These are phyloP conservation scores for Termitomyces sp. DNA, from an alignment of 768 basidiomycete genomes.

Conservation along the genomic window DNA sequence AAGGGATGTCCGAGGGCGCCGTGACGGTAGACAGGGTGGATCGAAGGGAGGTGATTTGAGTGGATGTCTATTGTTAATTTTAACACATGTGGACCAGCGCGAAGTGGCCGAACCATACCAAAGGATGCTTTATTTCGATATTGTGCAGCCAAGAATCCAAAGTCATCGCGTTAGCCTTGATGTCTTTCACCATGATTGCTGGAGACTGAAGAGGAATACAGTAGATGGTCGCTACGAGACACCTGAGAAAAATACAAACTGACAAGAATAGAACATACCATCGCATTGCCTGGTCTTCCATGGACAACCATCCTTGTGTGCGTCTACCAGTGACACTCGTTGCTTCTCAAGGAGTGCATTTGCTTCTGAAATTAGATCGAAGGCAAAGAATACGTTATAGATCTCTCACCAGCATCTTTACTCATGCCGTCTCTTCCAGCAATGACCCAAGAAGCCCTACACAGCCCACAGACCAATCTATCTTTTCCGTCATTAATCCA, in stretches of 20 bases:
- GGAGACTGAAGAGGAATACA: conserved; percentile 73
- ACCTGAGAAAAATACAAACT: not conserved
- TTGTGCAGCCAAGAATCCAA: conserved; percentile 54
- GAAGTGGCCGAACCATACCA: conserved; percentile 44
- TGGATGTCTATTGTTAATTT: conserved; percentile 42
- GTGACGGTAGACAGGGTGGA: conserved; percentile 36
- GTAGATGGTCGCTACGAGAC: conserved; percentile 58
- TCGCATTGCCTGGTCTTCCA: conserved; percentile 84
- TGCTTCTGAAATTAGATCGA: conserved; percentile 37
- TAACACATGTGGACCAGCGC: not conserved
- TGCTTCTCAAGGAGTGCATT: conserved; percentile 76
- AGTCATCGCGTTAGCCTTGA: conserved; percentile 52
- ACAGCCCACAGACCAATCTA: conserved; percentile 70
- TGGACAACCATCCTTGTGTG: conserved; percentile 81
- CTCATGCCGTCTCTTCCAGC: conserved; percentile 68
- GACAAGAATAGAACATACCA: conserved; percentile 40
- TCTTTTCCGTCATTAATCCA: conserved; percentile 87
- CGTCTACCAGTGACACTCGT: conserved; percentile 56
- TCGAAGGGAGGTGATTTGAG: conserved; percentile 53
- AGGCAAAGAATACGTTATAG: conserved; percentile 22
- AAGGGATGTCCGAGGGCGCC: conserved; percentile 25
- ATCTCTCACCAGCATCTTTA: conserved; percentile 70
- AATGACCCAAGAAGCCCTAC: conserved; percentile 72
- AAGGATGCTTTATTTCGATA: conserved; percentile 67
- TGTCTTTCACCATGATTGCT: conserved; percentile 54